phyloP scores from a whole-genome alignment of 164 flowering plant species.

The Stephania japonica region DNA sequence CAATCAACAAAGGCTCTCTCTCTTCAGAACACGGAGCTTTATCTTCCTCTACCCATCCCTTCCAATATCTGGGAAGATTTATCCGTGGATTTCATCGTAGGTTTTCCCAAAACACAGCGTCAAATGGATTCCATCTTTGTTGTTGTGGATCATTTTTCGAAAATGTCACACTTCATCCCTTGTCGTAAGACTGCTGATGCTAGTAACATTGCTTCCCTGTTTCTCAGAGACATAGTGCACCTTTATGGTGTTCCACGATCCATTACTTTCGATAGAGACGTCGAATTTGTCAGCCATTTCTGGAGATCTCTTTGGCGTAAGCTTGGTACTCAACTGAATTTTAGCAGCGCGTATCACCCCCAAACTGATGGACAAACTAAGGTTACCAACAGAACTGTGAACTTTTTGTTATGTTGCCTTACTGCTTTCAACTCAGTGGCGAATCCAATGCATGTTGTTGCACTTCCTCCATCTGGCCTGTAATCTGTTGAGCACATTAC shows the following conservation, averaged over 20 bases:
- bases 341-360: not conserved
- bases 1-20: not conserved
- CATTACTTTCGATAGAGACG: not conserved
- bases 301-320: not conserved
- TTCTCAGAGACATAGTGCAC: not conserved
- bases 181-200: not conserved
- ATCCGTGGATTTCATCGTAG: not conserved
- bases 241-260: not conserved
- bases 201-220: not conserved
- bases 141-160: slow-evolving; percentile 1
- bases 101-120: not conserved
- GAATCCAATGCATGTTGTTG: too few species aligned
- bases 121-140: not conserved
- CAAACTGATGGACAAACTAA: not conserved
- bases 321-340: not conserved
- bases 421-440: too few species aligned
- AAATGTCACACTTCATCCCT: not conserved
- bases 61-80: too few species aligned
- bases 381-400: not conserved
- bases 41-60: not conserved
- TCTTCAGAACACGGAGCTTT: not conserved
- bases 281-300: not conserved
- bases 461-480: too few species aligned
- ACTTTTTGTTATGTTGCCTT: too few species aligned
- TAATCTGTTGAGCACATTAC: too few species aligned